Evolutionary conservation across 768 basidiomycete genomes (phyloP).

Genomic region (Scleroderma bovista): DNA sequence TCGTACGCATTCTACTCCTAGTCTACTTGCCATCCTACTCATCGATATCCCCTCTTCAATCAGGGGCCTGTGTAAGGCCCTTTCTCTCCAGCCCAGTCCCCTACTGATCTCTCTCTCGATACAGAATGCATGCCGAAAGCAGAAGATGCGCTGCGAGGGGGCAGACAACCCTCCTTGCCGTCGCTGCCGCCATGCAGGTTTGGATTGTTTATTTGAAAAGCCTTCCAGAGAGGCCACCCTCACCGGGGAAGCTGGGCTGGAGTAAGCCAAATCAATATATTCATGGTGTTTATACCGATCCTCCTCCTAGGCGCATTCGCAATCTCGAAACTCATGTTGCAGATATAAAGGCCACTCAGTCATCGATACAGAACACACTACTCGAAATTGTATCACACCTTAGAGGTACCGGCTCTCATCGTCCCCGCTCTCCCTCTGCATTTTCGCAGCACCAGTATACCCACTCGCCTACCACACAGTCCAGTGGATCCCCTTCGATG

Average conservation of each 20-base stretch:
- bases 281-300: conserved; percentile 7
- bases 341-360: conserved; percentile 70
- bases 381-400: conserved; percentile 76
- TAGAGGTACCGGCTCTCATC: conserved; percentile 45
- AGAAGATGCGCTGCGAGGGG: conserved; percentile 97
- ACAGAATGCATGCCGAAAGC: conserved; percentile 91
- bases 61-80: conserved; percentile 73
- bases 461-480: conserved; percentile 63
- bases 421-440: conserved; percentile 59
- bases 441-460: conserved; percentile 46
- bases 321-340: conserved; percentile 83
- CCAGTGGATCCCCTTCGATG: conserved; percentile 45
- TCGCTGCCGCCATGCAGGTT: conserved; percentile 81
- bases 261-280: conserved; percentile 50
- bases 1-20: conserved; percentile 44
- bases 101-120: conserved; percentile 13
- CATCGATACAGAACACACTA: conserved; percentile 72
- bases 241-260: conserved; percentile 83
- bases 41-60: conserved; percentile 7
- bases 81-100: conserved; percentile 8
- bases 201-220: conserved; percentile 95
- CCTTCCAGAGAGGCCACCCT: conserved; percentile 82
- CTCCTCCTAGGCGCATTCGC: conserved; percentile 69
- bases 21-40: conserved; percentile 7
- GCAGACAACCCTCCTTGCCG: conserved; percentile 97